Evolutionary conservation across 495 filamentous ascomycete species (phyloP), one percentile per base, ranked within the genome.

Genomic region (Aspergillus steynii): DNA sequence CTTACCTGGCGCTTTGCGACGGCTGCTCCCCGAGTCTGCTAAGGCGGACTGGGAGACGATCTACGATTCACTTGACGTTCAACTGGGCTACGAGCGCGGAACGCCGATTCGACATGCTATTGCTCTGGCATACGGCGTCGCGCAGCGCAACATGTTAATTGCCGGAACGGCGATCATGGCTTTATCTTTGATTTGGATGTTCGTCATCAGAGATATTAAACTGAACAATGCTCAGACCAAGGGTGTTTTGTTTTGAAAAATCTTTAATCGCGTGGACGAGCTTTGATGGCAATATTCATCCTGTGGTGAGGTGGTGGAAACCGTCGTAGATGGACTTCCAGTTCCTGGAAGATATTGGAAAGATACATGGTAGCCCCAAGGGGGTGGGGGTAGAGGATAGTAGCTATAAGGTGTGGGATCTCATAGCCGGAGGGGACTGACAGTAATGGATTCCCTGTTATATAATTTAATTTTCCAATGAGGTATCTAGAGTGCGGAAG

Each of bases 91-190:
- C 63, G 68, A 73, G 3, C 55, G 79, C 3, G 84, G 85, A 14
- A 77, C 79, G 2, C 71, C 76, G 5, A 79, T 75, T 2, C 64
- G 86, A 48, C 58, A 75, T 25, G 87, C 84, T 2, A 88, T 90
- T 61, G 65, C 78, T 12, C 28, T 62, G 34, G 81, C 86, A 10
- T 89, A 88, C 65, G 82, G 78, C 14, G 78, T 83, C 25, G 72
- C 80, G 2, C 84, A 87, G 64, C 76, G 68, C 55, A 73, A 75
- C 51, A 84, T 87, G 82, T 69, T 86, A 51, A 80, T 84, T 67
- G 82, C 70, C 5, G 81, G 66, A 5, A 73, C 71, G 1, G 66
- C 73, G 4, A 72, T 87, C 25, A 78, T 82, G 70, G 75, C 68
- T 12, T 32, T 86, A n/a, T 77, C 73, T 8, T 51, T 86, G 14